phyloP scores from a whole-genome alignment of 306 rosid species.

The Hippophae tibetana region DNA sequence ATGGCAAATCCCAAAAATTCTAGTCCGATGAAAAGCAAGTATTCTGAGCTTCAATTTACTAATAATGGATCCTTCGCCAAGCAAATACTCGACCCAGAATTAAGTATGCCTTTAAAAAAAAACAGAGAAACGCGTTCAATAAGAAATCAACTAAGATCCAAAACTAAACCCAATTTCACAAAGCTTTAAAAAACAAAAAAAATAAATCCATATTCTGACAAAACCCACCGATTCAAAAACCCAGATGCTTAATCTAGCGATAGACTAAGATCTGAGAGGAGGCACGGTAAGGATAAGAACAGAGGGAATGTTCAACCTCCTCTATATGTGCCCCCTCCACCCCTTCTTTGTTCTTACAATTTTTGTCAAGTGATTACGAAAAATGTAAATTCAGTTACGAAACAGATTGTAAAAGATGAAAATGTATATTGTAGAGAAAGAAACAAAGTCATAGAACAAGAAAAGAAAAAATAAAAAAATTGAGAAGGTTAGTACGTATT shows the following conservation, averaged over 20 bases:
- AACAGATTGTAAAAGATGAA: constrained; percentile 37
- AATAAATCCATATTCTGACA: constrained; percentile 39
- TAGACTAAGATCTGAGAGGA: constrained; percentile 84
- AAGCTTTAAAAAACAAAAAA: constrained; percentile 24
- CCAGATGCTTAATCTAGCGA: constrained; percentile 58
- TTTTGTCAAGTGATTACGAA: constrained; percentile 40
- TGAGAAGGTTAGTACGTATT: constrained; percentile 35
- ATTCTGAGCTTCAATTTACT: constrained; percentile 45
- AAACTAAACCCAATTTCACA: constrained; percentile 24
- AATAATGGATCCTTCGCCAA: constrained; percentile 71
- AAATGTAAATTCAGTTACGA: constrained; percentile 67
- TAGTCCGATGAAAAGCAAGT: constrained; percentile 37
- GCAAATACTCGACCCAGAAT: constrained; percentile 44
- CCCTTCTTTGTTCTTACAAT: constrained; percentile 50
- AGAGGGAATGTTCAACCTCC: constrained; percentile 65
- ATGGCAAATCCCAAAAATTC: constrained; percentile 34
- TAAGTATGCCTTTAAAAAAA: constrained; percentile 37
- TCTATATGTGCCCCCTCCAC: constrained; percentile 50
- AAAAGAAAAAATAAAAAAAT: constrained; percentile 3
- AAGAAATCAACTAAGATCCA: constrained; percentile 48
- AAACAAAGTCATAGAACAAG: constrained; percentile 27
- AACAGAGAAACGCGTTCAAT: constrained; percentile 7
- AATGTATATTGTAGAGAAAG: constrained; percentile 27
- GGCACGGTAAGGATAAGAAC: constrained; percentile 63
- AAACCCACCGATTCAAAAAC: constrained; percentile 68